These are phyloP conservation scores for Cercospora sp. DNA, from an alignment of 2,329 filamentous ascomycete species.

Conservation along the genomic window DNA sequence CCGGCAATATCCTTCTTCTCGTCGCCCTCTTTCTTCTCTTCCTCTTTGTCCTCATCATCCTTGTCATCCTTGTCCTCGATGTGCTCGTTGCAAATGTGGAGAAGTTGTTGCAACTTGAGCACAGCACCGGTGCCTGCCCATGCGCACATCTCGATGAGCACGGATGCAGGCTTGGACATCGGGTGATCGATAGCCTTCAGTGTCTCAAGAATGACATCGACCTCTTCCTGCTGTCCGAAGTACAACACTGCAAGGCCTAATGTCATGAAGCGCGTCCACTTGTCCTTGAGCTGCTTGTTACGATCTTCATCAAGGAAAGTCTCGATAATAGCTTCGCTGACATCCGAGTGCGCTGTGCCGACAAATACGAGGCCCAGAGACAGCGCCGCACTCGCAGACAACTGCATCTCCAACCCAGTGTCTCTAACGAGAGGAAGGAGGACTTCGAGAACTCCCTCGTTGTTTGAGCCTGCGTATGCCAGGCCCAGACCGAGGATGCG, in stretches of 20 bases:
- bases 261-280: conserved; percentile 96
- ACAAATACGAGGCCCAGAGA: conserved; percentile 89
- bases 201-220: conserved; percentile 96
- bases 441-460: conserved; percentile 79
- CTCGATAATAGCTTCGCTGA: conserved; percentile 87
- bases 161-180: conserved; percentile 92
- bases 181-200: conserved; percentile 96
- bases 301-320: conserved; percentile 93
- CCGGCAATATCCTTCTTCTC: conserved; percentile 68
- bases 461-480: conserved; percentile 91
- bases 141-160: conserved; percentile 92
- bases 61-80: conserved; percentile 77
- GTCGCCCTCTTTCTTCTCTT: conserved; percentile 68
- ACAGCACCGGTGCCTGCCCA: conserved; percentile 98
- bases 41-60: conserved; percentile 55
- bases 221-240: conserved; percentile 96
- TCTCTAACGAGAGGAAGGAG: conserved; percentile 86
- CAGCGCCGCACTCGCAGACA: conserved; percentile 92
- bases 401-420: conserved; percentile 83
- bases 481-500: conserved; percentile 95
- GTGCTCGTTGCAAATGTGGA: conserved; percentile 97
- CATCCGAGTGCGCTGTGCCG: conserved; percentile 85
- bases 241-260: conserved; percentile 90
- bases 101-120: conserved; percentile 91
- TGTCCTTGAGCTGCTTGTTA: conserved; percentile 87